phyloP scores from a whole-genome alignment of 2,329 filamentous ascomycete species.

The Trichoderma brevicompactum region DNA sequence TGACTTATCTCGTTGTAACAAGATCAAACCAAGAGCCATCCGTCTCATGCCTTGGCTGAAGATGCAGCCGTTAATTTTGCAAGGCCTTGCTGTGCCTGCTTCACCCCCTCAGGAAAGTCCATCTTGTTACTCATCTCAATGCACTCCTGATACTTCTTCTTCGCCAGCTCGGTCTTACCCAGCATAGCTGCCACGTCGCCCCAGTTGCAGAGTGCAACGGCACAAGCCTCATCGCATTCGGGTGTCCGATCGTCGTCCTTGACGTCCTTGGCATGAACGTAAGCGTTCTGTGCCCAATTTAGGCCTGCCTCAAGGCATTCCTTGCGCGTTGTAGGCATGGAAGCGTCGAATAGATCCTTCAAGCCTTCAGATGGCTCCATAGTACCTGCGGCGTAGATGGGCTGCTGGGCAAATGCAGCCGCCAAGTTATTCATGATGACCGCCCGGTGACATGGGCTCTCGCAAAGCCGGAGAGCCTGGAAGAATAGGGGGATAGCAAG shows the following conservation, averaged over 20 bases:
- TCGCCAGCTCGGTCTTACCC: conserved; percentile 67
- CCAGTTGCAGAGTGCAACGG: conserved; percentile 82
- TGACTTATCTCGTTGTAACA: too few relatives aligned
- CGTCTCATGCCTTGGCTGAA: conserved; percentile 9
- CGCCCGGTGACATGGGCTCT: conserved; percentile 73
- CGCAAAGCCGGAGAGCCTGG: conserved; percentile 75
- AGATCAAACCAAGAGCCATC: too few relatives aligned
- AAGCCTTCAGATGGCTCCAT: conserved; percentile 38
- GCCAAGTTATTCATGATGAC: conserved; percentile 87
- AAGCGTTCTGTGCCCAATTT: conserved; percentile 79
- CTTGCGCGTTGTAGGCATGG: conserved; percentile 54
- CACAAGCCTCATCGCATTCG: conserved; percentile 84
- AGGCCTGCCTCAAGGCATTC: conserved; percentile 70
- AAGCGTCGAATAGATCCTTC: conserved; percentile 37
- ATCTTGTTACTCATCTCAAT: conserved; percentile 62
- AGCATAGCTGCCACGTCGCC: conserved; percentile 81
- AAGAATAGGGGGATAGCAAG: conserved; percentile 85
- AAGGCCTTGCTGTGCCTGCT: conserved; percentile 58
- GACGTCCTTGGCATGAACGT: conserved; percentile 68
- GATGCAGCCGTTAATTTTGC: conserved; percentile 36
- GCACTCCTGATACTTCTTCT: conserved; percentile 70
- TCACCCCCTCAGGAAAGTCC: conserved; percentile 56
- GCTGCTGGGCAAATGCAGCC: conserved; percentile 72
- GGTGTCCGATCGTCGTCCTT: conserved; percentile 67
- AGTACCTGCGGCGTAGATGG: conserved; percentile 43